Percentiles rank a stretch among this genome's conserved stretches.
These are phyloP conservation scores for Parafenestella ontariensis DNA, from an alignment of 2,329 filamentous ascomycete species.

Conservation along the genomic window DNA sequence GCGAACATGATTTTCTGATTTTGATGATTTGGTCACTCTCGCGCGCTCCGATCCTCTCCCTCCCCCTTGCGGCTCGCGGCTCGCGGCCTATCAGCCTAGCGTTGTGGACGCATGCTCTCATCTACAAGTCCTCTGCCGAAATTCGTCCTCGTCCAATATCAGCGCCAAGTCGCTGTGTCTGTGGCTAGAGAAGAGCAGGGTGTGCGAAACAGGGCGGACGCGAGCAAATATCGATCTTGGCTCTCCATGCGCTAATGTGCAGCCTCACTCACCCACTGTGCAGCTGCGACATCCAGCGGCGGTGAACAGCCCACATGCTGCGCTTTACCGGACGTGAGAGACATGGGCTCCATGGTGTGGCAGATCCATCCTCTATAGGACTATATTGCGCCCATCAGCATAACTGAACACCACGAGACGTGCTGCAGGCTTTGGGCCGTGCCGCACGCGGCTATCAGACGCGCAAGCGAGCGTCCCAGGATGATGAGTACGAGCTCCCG, in stretches of 20 bases:
- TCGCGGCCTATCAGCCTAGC: constrained; percentile 29
- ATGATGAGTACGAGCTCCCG: constrained; percentile 6
- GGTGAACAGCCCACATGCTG: constrained; percentile 16
- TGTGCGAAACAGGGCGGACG: constrained; percentile 14
- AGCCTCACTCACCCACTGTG: constrained; percentile 14
- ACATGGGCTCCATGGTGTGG: constrained; percentile 7
- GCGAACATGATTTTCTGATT: constrained; percentile 17
- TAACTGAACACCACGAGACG: constrained; percentile 7
- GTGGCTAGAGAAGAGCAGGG: constrained; percentile 18
- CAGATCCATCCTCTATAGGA: constrained; percentile 9
- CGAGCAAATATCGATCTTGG: constrained; percentile 3
- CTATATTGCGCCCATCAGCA: constrained; percentile 16
- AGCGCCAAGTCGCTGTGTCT: constrained; percentile 21
- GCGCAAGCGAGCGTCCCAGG: constrained; percentile 3
- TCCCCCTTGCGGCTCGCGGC: constrained; percentile 26
- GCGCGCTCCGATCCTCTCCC: constrained; percentile 8
- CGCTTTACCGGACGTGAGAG: constrained; percentile 13
- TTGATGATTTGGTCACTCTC: constrained; percentile 1
- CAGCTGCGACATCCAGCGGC: constrained; percentile 17
- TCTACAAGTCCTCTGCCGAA: constrained; percentile 20
- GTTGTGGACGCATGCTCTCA: constrained; percentile 24
- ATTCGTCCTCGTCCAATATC: constrained; percentile 25
- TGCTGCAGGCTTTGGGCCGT: background rate
- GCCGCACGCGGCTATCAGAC: background rate
- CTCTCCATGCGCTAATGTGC: constrained; percentile 8